Base-by-base conservation (phyloP, 2,329 filamentous ascomycete genomes). In the Hypoxylon sp. region DNA sequence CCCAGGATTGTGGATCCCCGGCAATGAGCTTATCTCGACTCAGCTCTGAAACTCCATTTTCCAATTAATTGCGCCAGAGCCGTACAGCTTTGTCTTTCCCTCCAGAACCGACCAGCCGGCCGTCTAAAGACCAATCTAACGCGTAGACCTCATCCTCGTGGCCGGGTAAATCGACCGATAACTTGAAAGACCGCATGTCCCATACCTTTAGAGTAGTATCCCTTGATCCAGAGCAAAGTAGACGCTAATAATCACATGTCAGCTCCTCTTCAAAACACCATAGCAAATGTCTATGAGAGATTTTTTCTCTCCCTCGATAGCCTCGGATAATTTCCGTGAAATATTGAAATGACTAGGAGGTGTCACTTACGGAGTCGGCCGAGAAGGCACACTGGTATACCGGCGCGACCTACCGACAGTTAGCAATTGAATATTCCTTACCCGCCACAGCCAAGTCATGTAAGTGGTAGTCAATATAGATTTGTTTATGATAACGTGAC, bases 331-430 rank as follows among this genome's bases (percentile, higher is more conserved):
- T 24, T 54, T 64, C 37, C 37, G 48, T 31, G 33, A 22, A 39
- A 31, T 26, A 39, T 33, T 37, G 9, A 44, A 56, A 67, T 42
- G 63, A 44, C 42, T 22, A 51, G 50, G 57, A 55, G 19, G 14
- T 3, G 19, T 58, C 10, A 70, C 65, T 71, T 60, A 70, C 64
- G 17, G 92, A 97, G 79, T 99, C 96, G 1, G 96, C 92, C 10
- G 93, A 97, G 83, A 98, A 99, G 46, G 92, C 91, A 75, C 92
- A 94, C 82, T 97, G 94, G 78, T 98, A 98, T 14, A 98, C 94
- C 1, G 94, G 91, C 0, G 92, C 94, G 47, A 88, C 75, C 73
- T 77, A 70, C 48, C 17, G 48, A 44, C 13, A 3, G 54, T 71
- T 67, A 71, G 65, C 26, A 56, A 51, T 63, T 44, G 24, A 10